Evolutionary conservation across 75 land plant genomes (phyloP), one percentile per base, ranked within the genome.

Genomic region (Larix kaempferi): DNA sequence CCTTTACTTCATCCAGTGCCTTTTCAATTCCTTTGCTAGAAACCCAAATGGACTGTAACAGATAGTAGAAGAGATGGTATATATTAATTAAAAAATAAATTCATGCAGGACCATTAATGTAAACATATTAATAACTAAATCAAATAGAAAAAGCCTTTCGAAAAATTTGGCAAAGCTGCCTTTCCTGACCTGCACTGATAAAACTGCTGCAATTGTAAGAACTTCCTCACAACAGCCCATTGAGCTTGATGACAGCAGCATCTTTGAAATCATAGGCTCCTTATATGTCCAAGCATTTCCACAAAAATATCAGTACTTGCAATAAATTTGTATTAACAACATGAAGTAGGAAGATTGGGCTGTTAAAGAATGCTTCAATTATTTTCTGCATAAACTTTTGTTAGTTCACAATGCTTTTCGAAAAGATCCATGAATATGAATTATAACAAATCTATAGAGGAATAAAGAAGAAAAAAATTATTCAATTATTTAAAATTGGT

Each of bases 261-360:
- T 94, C 83, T 90, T 96, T 11, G 94, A 84, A 44, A 92, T 78
- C 97, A 96, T 93, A 37, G 99, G 99, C 56, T 96, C 94, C 97
- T 94, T 62, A 25, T 80, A 84, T 73, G 44, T 7, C n/a, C 29
- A 35, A 41, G 19, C 41, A 23, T 13, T 29, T 44, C 13, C 2
- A 33, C 29, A 11, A 56, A 22, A 27, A 74, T 21, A 74, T 52
- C 76, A 74, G 35, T 26, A 55, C 21, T 15, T 15, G 23, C 8
- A 54, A 74, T 6, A 21, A 69, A 33, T 6, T 17, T n/a, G 25
- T 69, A 41, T 41, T 37, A 2, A 69, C 35, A 69, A 65, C 5
- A 69, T 69, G 23, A n/a, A 7, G n/a, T 37, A 69, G 13, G 11
- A 69, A 69, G 41, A 41, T 41, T 10, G 49, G 10, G 11, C 52